phyloP scores from a whole-genome alignment of 257 asterid genomes.

The Fraxinus cuspidata region DNA sequence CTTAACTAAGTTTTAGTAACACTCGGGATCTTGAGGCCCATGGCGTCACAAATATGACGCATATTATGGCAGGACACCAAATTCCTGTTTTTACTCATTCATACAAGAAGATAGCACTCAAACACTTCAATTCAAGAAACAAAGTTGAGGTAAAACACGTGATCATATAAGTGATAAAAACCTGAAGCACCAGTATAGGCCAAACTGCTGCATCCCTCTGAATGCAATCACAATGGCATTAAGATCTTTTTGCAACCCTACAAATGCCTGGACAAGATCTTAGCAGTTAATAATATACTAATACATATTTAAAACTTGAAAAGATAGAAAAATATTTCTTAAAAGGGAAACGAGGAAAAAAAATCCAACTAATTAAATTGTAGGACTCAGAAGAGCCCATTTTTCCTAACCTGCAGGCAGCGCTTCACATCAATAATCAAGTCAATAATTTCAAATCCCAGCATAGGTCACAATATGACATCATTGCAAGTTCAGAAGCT shows the following conservation, averaged over 20 bases:
- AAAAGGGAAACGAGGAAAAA: background rate
- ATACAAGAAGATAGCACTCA: background rate
- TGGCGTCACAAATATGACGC: background rate
- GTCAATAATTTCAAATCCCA: constrained; percentile 93
- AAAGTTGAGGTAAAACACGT: constrained; percentile 11
- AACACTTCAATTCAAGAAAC: constrained; percentile 20
- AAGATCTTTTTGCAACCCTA: constrained; percentile 76
- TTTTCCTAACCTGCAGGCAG: constrained; percentile 78
- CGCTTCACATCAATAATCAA: constrained; percentile 78
- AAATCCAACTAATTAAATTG: background rate
- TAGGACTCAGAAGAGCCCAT: constrained; percentile 7
- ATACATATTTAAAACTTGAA: constrained; percentile 8
- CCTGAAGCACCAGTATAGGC: constrained; percentile 23
- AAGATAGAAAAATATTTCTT: background rate
- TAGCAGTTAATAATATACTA: constrained; percentile 23
- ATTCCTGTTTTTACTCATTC: background rate
- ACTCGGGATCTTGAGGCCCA: too few relatives aligned
- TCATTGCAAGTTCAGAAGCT: constrained; percentile 22
- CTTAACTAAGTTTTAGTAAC: too few relatives aligned
- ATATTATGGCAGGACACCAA: background rate
- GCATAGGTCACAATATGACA: constrained; percentile 31
- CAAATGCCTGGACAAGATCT: constrained; percentile 66
- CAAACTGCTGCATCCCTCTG: constrained; percentile 92
- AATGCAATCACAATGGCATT: constrained; percentile 83
- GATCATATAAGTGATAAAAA: constrained; percentile 19